A percentile compares a stretch with the other conserved stretches of the same genome.
phyloP scores from a whole-genome alignment of 192 early-diverging fungal species.

The Coemansia sp. region DNA sequence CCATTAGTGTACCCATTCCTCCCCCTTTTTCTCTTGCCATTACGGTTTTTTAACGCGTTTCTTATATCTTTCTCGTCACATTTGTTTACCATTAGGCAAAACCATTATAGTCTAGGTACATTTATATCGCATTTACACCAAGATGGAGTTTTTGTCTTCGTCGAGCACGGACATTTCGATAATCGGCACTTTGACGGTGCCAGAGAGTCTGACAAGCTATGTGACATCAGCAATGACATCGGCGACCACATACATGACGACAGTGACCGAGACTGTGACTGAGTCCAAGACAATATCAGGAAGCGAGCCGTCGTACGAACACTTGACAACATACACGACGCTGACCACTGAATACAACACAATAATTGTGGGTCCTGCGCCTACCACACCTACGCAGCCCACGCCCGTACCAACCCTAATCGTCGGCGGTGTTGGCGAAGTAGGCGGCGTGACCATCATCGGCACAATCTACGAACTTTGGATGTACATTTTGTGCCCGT shows the following conservation, averaged over 20 bases:
- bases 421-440: conserved; percentile 36
- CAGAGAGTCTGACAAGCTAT: conserved; percentile 19
- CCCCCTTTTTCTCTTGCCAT: too few relatives aligned
- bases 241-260: conserved; percentile 22
- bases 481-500: conserved; percentile 52
- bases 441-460: conserved; percentile 38
- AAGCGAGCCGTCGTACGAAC: conserved; percentile 17
- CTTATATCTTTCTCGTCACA: too few relatives aligned
- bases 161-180: conserved; percentile 3
- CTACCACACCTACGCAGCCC: not conserved
- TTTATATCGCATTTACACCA: too few relatives aligned
- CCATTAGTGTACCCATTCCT: too few relatives aligned
- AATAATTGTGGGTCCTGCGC: conserved; percentile 10
- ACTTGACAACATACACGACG: conserved; percentile 39
- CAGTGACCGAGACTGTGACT: not conserved
- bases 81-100: too few relatives aligned
- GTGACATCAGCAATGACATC: not conserved
- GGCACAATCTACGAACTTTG: conserved; percentile 39
- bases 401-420: conserved; percentile 2
- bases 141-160: not conserved
- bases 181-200: conserved; percentile 18
- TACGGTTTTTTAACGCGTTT: too few relatives aligned
- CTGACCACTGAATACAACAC: conserved; percentile 30
- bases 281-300: not conserved
- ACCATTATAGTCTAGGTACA: too few relatives aligned